Evolutionary conservation across 345 rosid species (phyloP).

Genomic region (Atalantia buxifolia): DNA sequence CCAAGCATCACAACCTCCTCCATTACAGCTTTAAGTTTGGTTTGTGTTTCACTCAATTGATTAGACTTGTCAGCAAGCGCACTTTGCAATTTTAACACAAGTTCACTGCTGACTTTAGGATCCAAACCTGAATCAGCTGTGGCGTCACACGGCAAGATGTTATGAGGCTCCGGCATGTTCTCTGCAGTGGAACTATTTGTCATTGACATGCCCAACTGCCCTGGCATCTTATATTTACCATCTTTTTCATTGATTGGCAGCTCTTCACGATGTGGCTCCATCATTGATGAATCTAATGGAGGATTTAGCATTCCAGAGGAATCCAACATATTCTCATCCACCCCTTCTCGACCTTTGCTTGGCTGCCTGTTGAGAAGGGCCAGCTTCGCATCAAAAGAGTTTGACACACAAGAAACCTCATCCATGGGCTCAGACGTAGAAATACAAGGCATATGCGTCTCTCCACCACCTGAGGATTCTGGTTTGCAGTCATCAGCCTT

Average conservation of each 20-base stretch:
- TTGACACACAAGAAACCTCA: conserved; percentile 89
- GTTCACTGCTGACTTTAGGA: conserved; percentile 33
- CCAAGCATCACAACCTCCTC: conserved; percentile 67
- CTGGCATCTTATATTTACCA: conserved; percentile 57
- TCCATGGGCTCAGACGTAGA: conserved; percentile 87
- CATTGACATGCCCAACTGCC: conserved; percentile 60
- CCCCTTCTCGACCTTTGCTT: conserved; percentile 80
- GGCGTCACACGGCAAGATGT: conserved; percentile 38
- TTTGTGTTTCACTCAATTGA: conserved; percentile 58
- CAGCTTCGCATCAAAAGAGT: conserved; percentile 46
- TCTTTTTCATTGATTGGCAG: conserved; percentile 46
- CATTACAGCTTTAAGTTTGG: conserved; percentile 61
- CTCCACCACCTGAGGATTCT: conserved; percentile 39
- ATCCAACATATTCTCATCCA: conserved; percentile 95
- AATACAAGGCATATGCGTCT: conserved; percentile 40
- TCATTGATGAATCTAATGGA: conserved; percentile 82
- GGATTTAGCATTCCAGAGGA: conserved; percentile 66
- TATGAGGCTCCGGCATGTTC: conserved; percentile 56
- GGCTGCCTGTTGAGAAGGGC: conserved; percentile 57
- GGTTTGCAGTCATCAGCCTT: conserved; percentile 44
- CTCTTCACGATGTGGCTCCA: conserved; percentile 70
- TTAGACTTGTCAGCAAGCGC: conserved; percentile 60
- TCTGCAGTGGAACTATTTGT: conserved; percentile 89
- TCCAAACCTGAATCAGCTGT: conserved; percentile 38
- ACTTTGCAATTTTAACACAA: conserved; percentile 50